Evolutionary conservation across 2,329 filamentous ascomycete species (phyloP).

Genomic region (Thermothelomyces thermophilus): DNA sequence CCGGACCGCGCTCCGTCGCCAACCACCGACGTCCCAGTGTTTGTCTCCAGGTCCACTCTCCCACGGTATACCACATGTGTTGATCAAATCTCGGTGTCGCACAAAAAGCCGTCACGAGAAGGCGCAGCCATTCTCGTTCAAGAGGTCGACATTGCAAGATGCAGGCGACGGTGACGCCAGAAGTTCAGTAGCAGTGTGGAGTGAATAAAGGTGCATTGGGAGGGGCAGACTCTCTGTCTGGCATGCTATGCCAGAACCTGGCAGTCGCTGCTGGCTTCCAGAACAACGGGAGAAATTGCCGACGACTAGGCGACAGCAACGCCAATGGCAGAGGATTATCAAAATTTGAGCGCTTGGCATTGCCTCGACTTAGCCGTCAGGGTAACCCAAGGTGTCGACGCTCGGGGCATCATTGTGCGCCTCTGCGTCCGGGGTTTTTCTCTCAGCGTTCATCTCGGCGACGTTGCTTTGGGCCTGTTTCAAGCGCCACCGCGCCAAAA

Average conservation of each 20-base stretch:
- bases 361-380: background rate
- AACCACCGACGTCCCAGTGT: background rate
- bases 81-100: background rate
- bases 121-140: background rate
- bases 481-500: background rate
- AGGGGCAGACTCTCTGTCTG: slow-evolving; percentile 11
- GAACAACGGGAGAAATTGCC: slow-evolving; percentile 15
- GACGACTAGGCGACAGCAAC: background rate
- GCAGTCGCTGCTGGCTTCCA: slow-evolving; percentile 18
- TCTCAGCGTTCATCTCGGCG: background rate
- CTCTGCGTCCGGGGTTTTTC: too few species aligned
- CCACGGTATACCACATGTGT: background rate
- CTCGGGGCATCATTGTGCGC: background rate
- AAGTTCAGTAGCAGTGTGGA: too few species aligned
- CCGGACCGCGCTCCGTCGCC: slow-evolving; percentile 1
- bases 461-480: background rate
- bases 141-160: background rate
- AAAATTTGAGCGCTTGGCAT: background rate
- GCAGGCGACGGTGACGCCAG: too few species aligned
- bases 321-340: slow-evolving; percentile 2
- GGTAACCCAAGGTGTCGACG: background rate
- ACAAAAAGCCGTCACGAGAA: background rate
- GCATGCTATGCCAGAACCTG: slow-evolving; percentile 17
- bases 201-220: too few species aligned
- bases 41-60: background rate